phyloP scores from a whole-genome alignment of 2,329 filamentous ascomycete species.

The Alternaria sp. region DNA sequence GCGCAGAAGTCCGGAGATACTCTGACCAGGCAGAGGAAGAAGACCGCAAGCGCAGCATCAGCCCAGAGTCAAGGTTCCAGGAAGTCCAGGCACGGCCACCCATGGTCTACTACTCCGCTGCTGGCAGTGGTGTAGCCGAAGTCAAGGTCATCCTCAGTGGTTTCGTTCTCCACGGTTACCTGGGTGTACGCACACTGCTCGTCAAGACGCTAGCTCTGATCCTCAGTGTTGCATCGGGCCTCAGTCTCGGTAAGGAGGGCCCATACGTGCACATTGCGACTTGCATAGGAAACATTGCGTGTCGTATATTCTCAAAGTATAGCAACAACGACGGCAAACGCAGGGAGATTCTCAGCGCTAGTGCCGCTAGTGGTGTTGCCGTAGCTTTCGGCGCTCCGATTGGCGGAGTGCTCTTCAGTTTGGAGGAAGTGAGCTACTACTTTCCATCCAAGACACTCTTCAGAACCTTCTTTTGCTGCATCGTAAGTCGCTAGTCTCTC shows the following conservation, averaged over 20 bases:
- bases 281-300: slow-evolving; percentile 93
- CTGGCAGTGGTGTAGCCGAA: slow-evolving; percentile 94
- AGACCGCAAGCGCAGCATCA: slow-evolving; percentile 50
- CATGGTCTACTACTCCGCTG: slow-evolving; percentile 95
- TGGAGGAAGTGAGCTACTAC: slow-evolving; percentile 97
- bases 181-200: slow-evolving; percentile 84
- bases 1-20: slow-evolving; percentile 58
- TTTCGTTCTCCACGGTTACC: slow-evolving; percentile 94
- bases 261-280: slow-evolving; percentile 98
- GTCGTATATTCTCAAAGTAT: slow-evolving; percentile 93
- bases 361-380: slow-evolving; percentile 87
- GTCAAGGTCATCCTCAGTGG: slow-evolving; percentile 98
- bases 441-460: slow-evolving; percentile 98
- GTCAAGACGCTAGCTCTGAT: slow-evolving; percentile 85
- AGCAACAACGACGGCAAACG: slow-evolving; percentile 92
- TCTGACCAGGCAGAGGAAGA: slow-evolving; percentile 53
- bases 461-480: slow-evolving; percentile 97
- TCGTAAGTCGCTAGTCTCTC: slow-evolving; percentile 58
- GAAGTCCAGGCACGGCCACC: slow-evolving; percentile 60
- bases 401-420: slow-evolving; percentile 87
- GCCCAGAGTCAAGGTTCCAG: slow-evolving; percentile 49
- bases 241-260: slow-evolving; percentile 93
- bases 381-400: slow-evolving; percentile 93
- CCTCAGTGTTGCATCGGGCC: slow-evolving; percentile 87
- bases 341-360: slow-evolving; percentile 90